A percentile compares a stretch with the other conserved stretches of the same genome.
phyloP scores from a whole-genome alignment of 1,139 yeast genomes.

The Sugiyamaella sp. region DNA sequence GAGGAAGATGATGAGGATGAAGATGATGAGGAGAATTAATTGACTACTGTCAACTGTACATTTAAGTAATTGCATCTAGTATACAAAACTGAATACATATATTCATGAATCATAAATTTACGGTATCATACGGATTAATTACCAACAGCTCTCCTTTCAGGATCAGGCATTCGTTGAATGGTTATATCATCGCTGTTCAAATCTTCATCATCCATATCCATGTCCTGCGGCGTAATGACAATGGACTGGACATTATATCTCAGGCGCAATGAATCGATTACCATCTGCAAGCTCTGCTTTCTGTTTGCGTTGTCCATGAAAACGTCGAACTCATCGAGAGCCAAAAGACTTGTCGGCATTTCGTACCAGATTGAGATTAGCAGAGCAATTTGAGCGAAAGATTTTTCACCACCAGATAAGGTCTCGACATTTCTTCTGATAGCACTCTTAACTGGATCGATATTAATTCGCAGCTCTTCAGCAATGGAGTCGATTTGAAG shows the following conservation, averaged over 20 bases:
- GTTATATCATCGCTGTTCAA: conserved; percentile 61
- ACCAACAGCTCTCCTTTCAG: conserved; percentile 36
- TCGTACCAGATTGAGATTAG: conserved; percentile 90
- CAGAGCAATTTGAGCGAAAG: conserved; percentile 88
- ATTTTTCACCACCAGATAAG: conserved; percentile 95
- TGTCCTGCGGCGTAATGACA: conserved; percentile 93
- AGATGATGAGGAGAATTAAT: conserved; percentile 40
- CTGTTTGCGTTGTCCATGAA: conserved; percentile 96
- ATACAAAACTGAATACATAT: not conserved
- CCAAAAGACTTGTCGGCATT: conserved; percentile 84
- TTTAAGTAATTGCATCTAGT: not conserved
- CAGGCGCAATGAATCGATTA: conserved; percentile 65
- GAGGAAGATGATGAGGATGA: conserved; percentile 54
- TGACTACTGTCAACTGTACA: conserved; percentile 7
- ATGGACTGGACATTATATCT: conserved; percentile 78
- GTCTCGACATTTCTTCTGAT: conserved; percentile 76
- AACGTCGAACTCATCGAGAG: conserved; percentile 96
- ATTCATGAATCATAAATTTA: conserved; percentile 1
- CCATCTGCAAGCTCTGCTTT: conserved; percentile 72
- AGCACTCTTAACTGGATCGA: conserved; percentile 50
- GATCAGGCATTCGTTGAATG: conserved; percentile 71
- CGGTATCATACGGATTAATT: not conserved
- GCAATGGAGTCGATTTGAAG: conserved; percentile 61
- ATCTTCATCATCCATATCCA: conserved; percentile 64
- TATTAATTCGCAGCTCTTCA: conserved; percentile 40